phyloP scores from a whole-genome alignment of 139 green algal genomes.

The Monoraphidium neglectum region DNA sequence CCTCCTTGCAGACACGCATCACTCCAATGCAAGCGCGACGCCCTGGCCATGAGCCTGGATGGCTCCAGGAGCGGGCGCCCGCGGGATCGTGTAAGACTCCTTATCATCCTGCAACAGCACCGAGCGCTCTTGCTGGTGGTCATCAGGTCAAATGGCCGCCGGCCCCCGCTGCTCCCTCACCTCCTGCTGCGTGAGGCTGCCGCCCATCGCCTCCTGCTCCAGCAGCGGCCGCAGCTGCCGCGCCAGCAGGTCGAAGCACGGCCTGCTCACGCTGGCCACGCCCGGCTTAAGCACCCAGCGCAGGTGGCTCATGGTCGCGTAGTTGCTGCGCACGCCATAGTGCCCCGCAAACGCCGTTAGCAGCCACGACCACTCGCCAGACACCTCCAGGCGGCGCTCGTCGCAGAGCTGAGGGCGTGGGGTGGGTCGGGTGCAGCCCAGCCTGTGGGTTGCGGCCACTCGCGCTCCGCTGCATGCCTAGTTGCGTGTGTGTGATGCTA shows the following conservation, averaged over 20 bases:
- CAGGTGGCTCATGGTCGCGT: slow-evolving; percentile 44
- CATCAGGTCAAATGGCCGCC: no score
- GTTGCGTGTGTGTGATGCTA: no score
- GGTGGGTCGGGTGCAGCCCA: no score
- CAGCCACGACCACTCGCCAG: slow-evolving; percentile 48
- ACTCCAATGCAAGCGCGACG: no score
- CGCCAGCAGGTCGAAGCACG: slow-evolving; percentile 43
- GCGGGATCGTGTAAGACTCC: background rate
- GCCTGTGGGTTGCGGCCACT: no score
- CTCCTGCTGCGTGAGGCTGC: slow-evolving; percentile 28
- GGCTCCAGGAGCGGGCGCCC: no score
- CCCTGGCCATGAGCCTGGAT: no score
- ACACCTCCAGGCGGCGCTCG: slow-evolving; percentile 31
- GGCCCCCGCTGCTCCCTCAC: background rate
- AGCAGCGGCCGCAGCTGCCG: slow-evolving; percentile 32
- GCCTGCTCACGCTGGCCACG: slow-evolving; percentile 36
- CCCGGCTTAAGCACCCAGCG: slow-evolving; percentile 52
- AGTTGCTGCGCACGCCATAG: slow-evolving; percentile 41
- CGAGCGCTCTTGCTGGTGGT: background rate
- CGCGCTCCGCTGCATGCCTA: no score
- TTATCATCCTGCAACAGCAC: background rate
- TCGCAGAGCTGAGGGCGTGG: slow-evolving; percentile 1
- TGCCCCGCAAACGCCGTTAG: slow-evolving; percentile 32
- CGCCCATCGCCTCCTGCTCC: slow-evolving; percentile 31
- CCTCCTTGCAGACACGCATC: no score